These are phyloP conservation scores for Styphnolobium japonicum DNA, from an alignment of 306 rosid genomes.

Conservation along the genomic window DNA sequence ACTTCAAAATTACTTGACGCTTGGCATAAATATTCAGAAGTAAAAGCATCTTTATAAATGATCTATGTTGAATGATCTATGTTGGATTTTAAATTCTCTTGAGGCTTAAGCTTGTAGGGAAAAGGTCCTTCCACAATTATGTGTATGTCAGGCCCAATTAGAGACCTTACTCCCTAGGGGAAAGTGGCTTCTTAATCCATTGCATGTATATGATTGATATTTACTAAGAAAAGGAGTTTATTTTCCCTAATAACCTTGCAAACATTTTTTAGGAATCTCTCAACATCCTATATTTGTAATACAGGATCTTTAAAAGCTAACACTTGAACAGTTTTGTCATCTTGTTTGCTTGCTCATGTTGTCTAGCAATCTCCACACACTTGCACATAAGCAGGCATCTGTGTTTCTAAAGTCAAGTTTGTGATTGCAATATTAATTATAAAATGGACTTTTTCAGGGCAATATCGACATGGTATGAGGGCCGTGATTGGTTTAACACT, in stretches of 20 bases:
- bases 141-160: not conserved
- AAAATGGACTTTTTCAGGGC: slow-evolving; percentile 54
- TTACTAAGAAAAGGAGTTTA: not conserved
- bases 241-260: not conserved
- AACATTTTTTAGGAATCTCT: not conserved
- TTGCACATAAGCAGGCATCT: not conserved
- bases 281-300: not conserved
- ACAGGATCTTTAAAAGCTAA: not conserved
- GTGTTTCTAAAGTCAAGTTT: not conserved
- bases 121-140: not conserved
- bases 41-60: not conserved
- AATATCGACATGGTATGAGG: slow-evolving; percentile 61
- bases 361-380: not conserved
- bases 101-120: not conserved
- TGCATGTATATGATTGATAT: not conserved
- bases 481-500: slow-evolving; percentile 58
- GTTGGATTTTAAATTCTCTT: not conserved
- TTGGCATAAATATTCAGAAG: not conserved
- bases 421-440: not conserved
- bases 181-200: not conserved
- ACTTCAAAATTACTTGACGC: not conserved
- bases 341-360: not conserved
- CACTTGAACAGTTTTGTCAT: not conserved
- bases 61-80: not conserved
- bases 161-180: not conserved